phyloP scores from a whole-genome alignment of 2,329 filamentous ascomycete species.

The Trichoderma breve region DNA sequence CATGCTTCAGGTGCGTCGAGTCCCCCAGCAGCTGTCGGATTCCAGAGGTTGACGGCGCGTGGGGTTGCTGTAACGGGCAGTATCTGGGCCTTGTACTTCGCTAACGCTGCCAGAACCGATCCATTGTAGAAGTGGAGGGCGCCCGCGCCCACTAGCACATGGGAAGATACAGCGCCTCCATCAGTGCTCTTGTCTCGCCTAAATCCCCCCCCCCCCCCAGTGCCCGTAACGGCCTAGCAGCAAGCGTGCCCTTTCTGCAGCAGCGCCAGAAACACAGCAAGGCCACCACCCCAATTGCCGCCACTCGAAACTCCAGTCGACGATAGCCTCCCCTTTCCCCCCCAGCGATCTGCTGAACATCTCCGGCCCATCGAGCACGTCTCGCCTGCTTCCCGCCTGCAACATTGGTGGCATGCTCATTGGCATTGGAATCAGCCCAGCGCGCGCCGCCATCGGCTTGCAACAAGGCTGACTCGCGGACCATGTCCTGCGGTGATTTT shows the following conservation, averaged over 20 bases:
- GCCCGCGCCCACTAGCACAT: neutral
- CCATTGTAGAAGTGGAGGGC: neutral
- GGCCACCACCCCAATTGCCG: constrained; percentile 6
- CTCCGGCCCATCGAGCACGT: neutral
- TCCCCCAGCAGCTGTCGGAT: neutral
- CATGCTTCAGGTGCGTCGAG: constrained; percentile 3
- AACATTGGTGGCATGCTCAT: constrained; percentile 25
- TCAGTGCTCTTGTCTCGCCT: constrained; percentile 14
- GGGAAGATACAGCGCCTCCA: neutral
- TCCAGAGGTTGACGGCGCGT: neutral
- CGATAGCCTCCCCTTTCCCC: constrained; percentile 1
- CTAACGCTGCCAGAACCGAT: neutral
- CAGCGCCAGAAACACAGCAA: constrained; percentile 3
- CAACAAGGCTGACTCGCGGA: constrained; percentile 32
- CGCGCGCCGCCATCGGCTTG: constrained; percentile 27
- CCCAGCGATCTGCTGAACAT: neutral
- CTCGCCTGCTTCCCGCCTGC: neutral
- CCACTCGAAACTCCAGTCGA: constrained; percentile 14
- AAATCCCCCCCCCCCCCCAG: constrained; percentile 7
- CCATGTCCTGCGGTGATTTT: constrained; percentile 37
- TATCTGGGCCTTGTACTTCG: neutral
- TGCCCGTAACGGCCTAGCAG: constrained; percentile 11
- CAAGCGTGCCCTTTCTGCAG: constrained; percentile 16
- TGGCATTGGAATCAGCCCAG: constrained; percentile 21
- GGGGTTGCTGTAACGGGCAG: neutral